phyloP scores from a whole-genome alignment of 495 filamentous ascomycete genomes.

The Usnea hakonensis region DNA sequence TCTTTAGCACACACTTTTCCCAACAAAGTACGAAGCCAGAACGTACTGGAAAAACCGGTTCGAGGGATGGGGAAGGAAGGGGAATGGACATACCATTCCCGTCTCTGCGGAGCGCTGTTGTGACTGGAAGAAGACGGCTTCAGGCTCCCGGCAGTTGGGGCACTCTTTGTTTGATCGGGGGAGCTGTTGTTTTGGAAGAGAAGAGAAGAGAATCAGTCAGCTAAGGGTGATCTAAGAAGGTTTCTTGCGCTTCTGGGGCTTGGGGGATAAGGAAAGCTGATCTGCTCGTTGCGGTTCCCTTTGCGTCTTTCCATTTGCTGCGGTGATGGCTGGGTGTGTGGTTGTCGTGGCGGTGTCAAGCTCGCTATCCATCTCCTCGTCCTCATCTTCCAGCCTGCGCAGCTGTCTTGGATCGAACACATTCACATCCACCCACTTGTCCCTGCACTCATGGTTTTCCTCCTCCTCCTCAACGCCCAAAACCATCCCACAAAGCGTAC shows the following conservation, averaged over 20 bases:
- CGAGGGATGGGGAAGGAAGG: conserved; percentile 3
- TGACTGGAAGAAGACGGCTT: conserved; percentile 96
- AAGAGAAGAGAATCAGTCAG: conserved; percentile 20
- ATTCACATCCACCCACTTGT: background rate
- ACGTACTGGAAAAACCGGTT: conserved; percentile 1
- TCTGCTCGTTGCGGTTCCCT: background rate
- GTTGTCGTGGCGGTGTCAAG: background rate
- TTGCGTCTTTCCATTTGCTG: background rate
- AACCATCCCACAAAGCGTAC: conserved; percentile 41
- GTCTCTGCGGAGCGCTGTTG: conserved; percentile 94
- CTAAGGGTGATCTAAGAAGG: background rate
- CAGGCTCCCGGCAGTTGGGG: conserved; percentile 71
- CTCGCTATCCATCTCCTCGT: conserved; percentile 4
- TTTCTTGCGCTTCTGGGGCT: conserved; percentile 13
- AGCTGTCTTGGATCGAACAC: background rate
- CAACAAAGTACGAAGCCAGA: background rate
- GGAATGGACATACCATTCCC: conserved; percentile 70
- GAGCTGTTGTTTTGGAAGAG: conserved; percentile 57
- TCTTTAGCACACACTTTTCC: background rate
- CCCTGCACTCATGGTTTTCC: background rate
- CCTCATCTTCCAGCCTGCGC: conserved; percentile 21
- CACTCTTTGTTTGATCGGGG: conserved; percentile 77
- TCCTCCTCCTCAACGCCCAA: conserved; percentile 1
- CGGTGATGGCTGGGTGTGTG: too few relatives aligned
- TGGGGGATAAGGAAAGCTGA: background rate